Conservation (phyloP, 176 grass and related monocot species). For the Phyllostachys edulis region DNA sequence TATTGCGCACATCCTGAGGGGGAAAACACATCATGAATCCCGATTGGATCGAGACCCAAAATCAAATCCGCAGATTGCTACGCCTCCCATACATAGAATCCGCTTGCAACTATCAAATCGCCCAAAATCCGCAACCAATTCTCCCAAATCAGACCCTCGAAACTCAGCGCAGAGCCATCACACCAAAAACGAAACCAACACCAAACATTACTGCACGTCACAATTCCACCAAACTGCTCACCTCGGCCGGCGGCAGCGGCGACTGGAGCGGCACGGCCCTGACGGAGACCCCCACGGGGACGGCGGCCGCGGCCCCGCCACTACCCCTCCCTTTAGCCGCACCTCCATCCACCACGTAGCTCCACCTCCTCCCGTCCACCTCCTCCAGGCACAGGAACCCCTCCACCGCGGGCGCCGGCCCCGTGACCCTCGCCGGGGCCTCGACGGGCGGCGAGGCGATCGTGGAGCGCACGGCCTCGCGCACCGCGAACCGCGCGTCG, state of each 20-base stretch:
- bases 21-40: no score
- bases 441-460: slow-evolving; percentile 45
- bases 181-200: background rate
- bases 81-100: background rate
- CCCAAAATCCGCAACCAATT: background rate
- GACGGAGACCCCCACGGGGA: slow-evolving; percentile 41
- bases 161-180: background rate
- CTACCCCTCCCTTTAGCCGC: background rate
- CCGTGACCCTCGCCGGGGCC: slow-evolving; percentile 21
- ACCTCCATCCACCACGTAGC: slow-evolving; percentile 64
- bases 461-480: slow-evolving; percentile 63
- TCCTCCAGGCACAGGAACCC: slow-evolving; percentile 90
- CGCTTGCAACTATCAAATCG: background rate
- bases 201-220: background rate
- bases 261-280: slow-evolving; percentile 69
- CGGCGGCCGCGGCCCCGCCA: background rate
- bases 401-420: slow-evolving; percentile 29
- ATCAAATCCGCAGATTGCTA: background rate
- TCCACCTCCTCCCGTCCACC: slow-evolving; percentile 88
- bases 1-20: background rate
- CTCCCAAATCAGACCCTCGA: slow-evolving; percentile 24
- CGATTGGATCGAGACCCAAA: background rate
- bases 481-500: slow-evolving; percentile 49
- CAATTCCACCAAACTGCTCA: slow-evolving; percentile 24
- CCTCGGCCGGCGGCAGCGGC: slow-evolving; percentile 78